Conservation (phyloP, 2,329 filamentous ascomycete species). For the Penicillium sp. region DNA sequence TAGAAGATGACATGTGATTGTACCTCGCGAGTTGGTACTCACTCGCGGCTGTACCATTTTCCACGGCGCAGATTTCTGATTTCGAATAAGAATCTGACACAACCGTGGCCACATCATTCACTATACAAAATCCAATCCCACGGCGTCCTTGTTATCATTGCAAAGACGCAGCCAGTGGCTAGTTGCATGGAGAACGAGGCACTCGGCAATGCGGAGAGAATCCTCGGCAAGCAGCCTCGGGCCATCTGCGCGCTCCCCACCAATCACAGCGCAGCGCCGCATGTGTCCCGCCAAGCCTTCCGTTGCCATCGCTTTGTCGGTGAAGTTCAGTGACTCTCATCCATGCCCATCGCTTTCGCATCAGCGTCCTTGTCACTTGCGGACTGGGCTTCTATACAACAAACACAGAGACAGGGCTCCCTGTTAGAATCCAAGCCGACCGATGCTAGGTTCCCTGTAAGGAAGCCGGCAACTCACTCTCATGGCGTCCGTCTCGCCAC, state of each 20-base stretch:
- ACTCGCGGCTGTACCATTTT: neutral
- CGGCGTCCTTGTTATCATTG: neutral
- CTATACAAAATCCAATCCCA: neutral
- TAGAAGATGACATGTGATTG: neutral
- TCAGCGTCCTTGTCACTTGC: neutral
- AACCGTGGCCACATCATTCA: neutral
- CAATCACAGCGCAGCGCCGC: neutral
- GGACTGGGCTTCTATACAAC: neutral
- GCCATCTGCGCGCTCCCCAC: neutral
- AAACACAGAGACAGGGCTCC: neutral
- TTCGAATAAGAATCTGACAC: neutral
- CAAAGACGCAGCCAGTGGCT: no score
- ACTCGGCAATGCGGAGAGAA: neutral
- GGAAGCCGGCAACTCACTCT: slow-evolving; percentile 16
- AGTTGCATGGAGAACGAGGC: neutral
- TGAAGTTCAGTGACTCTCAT: neutral
- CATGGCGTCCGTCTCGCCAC: slow-evolving; percentile 70
- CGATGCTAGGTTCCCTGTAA: slow-evolving; percentile 16
- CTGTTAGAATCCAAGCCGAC: neutral
- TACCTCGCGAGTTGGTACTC: neutral
- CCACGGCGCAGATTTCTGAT: neutral
- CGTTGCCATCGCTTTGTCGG: neutral
- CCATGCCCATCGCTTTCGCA: neutral
- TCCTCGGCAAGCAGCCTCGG: neutral
- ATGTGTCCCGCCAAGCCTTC: neutral